These are phyloP conservation scores for Exserohilum rostratum DNA, from an alignment of 2,329 filamentous ascomycete genomes.

Conservation along the genomic window DNA sequence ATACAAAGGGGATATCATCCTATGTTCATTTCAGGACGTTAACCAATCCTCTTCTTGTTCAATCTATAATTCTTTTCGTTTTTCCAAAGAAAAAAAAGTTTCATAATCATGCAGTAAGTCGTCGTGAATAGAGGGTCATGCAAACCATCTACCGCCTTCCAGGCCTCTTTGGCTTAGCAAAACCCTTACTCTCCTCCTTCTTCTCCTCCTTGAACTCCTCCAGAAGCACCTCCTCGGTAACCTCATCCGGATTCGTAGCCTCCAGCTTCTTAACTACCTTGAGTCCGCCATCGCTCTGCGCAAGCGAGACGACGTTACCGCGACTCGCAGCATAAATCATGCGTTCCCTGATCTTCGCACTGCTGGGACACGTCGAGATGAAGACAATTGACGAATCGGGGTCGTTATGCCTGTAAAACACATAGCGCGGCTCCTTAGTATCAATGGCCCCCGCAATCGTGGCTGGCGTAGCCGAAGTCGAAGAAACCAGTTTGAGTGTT, in stretches of 20 bases:
- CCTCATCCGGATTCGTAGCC: slow-evolving; percentile 69
- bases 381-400: slow-evolving; percentile 68
- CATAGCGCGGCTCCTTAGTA: slow-evolving; percentile 73
- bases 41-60: background rate
- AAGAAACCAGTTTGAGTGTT: slow-evolving; percentile 68
- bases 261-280: slow-evolving; percentile 72
- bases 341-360: slow-evolving; percentile 76
- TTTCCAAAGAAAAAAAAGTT: background rate
- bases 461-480: slow-evolving; percentile 59
- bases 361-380: slow-evolving; percentile 79
- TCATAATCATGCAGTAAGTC: no score
- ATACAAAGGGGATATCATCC: background rate
- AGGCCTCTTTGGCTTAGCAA: slow-evolving; percentile 79
- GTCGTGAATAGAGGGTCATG: background rate
- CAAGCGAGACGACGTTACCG: slow-evolving; percentile 66
- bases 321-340: slow-evolving; percentile 79
- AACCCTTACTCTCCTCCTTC: slow-evolving; percentile 70
- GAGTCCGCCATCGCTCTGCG: slow-evolving; percentile 69
- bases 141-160: slow-evolving; percentile 58
- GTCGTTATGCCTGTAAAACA: slow-evolving; percentile 74
- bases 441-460: slow-evolving; percentile 68
- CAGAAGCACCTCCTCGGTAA: slow-evolving; percentile 69
- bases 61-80: background rate
- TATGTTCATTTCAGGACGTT: background rate
- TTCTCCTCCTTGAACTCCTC: slow-evolving; percentile 74